phyloP scores from a whole-genome alignment of 345 rosid species.

The Brassica rapa region DNA sequence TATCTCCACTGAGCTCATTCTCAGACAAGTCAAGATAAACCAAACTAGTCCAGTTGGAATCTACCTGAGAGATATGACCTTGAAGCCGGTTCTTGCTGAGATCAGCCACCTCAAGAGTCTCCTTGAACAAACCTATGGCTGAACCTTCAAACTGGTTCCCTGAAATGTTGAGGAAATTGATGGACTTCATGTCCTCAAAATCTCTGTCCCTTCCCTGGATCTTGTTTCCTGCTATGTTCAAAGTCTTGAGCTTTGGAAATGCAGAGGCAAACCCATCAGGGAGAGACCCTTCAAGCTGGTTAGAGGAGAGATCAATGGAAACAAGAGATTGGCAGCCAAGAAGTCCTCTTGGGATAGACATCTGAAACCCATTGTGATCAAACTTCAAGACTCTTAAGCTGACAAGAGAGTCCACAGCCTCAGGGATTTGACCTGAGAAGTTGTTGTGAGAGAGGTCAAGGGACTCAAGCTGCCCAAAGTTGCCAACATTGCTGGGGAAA shows the following conservation, averaged over 20 bases:
- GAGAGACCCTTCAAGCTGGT: constrained; percentile 66
- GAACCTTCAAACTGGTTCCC: constrained; percentile 72
- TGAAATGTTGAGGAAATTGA: constrained; percentile 67
- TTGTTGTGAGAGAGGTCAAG: constrained; percentile 75
- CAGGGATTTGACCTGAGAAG: constrained; percentile 77
- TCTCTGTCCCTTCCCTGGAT: constrained; percentile 58
- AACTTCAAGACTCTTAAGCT: constrained; percentile 67
- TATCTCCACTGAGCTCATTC: constrained; percentile 78
- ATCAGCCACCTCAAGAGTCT: constrained; percentile 59
- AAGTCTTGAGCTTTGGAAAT: constrained; percentile 63
- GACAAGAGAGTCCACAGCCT: constrained; percentile 48
- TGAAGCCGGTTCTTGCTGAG: constrained; percentile 78
- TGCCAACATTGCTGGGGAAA: constrained; percentile 72
- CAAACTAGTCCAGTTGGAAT: constrained; percentile 63
- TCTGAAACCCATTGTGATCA: constrained; percentile 57
- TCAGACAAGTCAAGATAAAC: constrained; percentile 81
- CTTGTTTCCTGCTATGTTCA: constrained; percentile 70
- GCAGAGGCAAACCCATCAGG: constrained; percentile 78
- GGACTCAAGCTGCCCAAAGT: constrained; percentile 70
- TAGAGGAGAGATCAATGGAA: constrained; percentile 67
- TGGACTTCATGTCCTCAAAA: constrained; percentile 58
- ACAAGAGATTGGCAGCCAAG: constrained; percentile 56
- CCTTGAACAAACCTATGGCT: constrained; percentile 50
- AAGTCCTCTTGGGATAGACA: constrained; percentile 62
- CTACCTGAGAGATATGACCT: constrained; percentile 87